Evolutionary conservation across 2,329 filamentous ascomycete genomes (phyloP).

Genomic region (Teratosphaeria epicoccoides): DNA sequence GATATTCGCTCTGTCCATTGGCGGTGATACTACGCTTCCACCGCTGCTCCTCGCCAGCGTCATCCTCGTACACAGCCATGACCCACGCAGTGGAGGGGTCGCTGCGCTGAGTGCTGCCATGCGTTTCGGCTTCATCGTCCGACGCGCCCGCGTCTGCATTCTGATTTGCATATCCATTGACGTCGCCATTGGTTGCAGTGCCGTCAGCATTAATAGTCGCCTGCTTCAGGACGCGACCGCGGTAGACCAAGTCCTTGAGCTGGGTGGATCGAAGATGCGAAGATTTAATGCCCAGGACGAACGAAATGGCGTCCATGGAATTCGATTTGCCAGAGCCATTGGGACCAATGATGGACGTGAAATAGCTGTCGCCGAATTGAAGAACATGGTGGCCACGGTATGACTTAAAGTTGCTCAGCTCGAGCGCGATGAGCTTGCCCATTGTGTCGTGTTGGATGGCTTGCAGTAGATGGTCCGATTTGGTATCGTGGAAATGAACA

Average conservation of each 20-base stretch:
- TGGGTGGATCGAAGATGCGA: conserved; percentile 93
- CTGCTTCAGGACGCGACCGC: conserved; percentile 82
- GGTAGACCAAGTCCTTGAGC: conserved; percentile 89
- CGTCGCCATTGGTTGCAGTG: conserved; percentile 45
- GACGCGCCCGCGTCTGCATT: conserved; percentile 19
- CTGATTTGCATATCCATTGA: conserved; percentile 47
- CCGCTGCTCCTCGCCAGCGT: conserved; percentile 84
- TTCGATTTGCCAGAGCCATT: conserved; percentile 99
- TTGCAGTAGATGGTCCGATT: background rate
- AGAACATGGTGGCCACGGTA: conserved; percentile 95
- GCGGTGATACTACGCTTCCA: conserved; percentile 95
- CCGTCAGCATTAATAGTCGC: conserved; percentile 88
- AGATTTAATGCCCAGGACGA: conserved; percentile 96
- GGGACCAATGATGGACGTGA: conserved; percentile 97
- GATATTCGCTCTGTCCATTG: conserved; percentile 82
- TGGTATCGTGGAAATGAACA: too few species aligned
- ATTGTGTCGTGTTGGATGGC: conserved; percentile 58
- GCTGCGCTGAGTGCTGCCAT: conserved; percentile 54
- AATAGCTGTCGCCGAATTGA: conserved; percentile 94
- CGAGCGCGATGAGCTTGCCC: conserved; percentile 91
- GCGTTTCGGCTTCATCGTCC: conserved; percentile 38
- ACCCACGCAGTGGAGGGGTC: conserved; percentile 97
- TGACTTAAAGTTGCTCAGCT: conserved; percentile 98
- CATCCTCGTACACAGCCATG: conserved; percentile 97
- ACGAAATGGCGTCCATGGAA: conserved; percentile 99